Conservation (phyloP, 2,329 filamentous ascomycete genomes). For the Aspergillus sp. region DNA sequence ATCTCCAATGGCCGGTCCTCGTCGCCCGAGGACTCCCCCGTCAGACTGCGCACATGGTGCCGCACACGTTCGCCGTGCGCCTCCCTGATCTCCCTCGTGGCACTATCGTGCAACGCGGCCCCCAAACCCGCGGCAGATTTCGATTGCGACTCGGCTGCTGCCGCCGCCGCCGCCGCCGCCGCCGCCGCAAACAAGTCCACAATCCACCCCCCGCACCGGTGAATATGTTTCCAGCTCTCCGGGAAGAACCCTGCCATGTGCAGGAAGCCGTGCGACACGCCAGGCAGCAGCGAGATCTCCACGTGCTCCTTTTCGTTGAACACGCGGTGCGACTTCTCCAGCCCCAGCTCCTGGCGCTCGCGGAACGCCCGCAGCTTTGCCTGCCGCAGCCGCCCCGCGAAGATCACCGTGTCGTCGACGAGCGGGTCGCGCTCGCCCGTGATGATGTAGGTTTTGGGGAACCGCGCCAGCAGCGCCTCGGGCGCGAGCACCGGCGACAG, state of each 20-base stretch:
- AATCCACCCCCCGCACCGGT: slow-evolving; percentile 78
- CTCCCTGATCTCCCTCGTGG: background rate
- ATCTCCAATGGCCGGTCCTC: slow-evolving; percentile 76
- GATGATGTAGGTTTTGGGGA: slow-evolving; percentile 91
- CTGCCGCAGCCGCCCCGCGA: slow-evolving; percentile 81
- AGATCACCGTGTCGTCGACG: slow-evolving; percentile 95
- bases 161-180: too few species aligned
- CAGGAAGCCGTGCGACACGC: slow-evolving; percentile 89
- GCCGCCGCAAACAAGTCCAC: slow-evolving; percentile 62
- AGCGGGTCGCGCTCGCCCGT: slow-evolving; percentile 94
- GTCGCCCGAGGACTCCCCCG: slow-evolving; percentile 67
- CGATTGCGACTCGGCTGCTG: too few species aligned
- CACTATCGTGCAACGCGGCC: slow-evolving; percentile 6
- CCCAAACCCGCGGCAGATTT: slow-evolving; percentile 8
- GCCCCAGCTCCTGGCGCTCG: slow-evolving; percentile 56
- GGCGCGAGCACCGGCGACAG: slow-evolving; percentile 88
- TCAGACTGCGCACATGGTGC: slow-evolving; percentile 49
- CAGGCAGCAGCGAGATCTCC: slow-evolving; percentile 81
- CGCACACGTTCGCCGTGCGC: slow-evolving; percentile 15
- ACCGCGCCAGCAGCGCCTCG: slow-evolving; percentile 75
- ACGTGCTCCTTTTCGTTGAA: slow-evolving; percentile 74
- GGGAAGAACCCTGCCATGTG: slow-evolving; percentile 88
- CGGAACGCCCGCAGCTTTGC: slow-evolving; percentile 64
- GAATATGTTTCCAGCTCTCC: slow-evolving; percentile 84
- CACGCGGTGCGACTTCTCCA: slow-evolving; percentile 51